Evolutionary conservation across 495 filamentous ascomycete species (phyloP), one percentile per base, ranked within the genome.

Genomic region (Xylaria flabelliformis): DNA sequence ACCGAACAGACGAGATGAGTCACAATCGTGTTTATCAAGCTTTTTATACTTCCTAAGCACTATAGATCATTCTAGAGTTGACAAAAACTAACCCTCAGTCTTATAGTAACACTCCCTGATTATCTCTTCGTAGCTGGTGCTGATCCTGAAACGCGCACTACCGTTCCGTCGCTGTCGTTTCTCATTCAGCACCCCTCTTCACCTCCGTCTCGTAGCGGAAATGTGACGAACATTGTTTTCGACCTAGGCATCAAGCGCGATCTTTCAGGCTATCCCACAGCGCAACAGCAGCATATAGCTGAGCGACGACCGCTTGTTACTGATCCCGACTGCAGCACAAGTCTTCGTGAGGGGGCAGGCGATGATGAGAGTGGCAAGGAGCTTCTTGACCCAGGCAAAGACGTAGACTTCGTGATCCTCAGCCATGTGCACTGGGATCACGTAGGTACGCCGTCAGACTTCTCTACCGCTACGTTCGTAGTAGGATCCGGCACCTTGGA

Each of bases 371-470:
- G n/a, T 12, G 7, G 8, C 2, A 48, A 34, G 12, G 39, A 64
- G 13, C 72, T 73, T 4, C 64, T 80, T 1, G 65, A 75, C 32
- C 75, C 77, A 3, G 46, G 71, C 0, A 69, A 58, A n/a, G 81
- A 83, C 32, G 77, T 88, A 56, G 80, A 87, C 71, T 67, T 80
- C 9, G 82, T 87, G 1, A 78, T 88, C 48, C 72, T 87, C 0
- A 83, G 79, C 73, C 86, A 88, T 62, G 82, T 87, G 0, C 87
- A 88, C 73, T 88, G 82, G 79, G 86, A 89, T 67, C 87, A 89
- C 68, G 74, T 83, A 32, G 87, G 87, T 50, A 83, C 81, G 19
- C 82, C 83, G 0, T 75, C 75, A 1, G 84, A 86, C 71, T 89
- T 87, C 66, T 51, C 74, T 6, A 70, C 75, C 21, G 74, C 84